Evolutionary conservation across 148 eudicot species (phyloP).

Genomic region (Persicaria maculosa): DNA sequence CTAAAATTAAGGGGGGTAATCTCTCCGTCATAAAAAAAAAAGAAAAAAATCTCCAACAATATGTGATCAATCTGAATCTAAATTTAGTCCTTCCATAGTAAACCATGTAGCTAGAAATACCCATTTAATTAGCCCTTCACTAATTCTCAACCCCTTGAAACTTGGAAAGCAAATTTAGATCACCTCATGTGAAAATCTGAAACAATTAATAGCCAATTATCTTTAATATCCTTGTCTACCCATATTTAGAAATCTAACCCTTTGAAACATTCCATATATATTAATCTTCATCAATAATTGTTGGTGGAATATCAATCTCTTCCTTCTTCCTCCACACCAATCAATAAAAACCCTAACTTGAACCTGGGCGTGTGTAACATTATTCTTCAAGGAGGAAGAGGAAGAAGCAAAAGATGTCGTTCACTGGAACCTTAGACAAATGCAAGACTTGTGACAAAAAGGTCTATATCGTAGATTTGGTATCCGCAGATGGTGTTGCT

Average conservation of each 20-base stretch:
- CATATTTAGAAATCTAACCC: background rate
- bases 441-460: constrained; percentile 86
- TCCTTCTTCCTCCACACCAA: constrained; percentile 8
- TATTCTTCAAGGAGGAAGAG: constrained; percentile 12
- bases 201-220: background rate
- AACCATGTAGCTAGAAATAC: background rate
- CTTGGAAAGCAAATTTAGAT: background rate
- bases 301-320: background rate
- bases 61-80: background rate
- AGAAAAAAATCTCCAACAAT: too few relatives aligned
- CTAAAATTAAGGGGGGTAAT: background rate
- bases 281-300: background rate
- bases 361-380: background rate
- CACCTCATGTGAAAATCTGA: background rate
- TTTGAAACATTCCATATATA: background rate
- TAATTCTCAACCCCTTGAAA: background rate
- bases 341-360: background rate
- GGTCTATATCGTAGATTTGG: constrained; percentile 62
- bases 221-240: background rate
- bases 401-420: constrained; percentile 31
- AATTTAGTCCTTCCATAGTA: background rate
- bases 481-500: constrained; percentile 63
- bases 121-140: background rate
- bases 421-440: constrained; percentile 67
- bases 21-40: too few relatives aligned